These are phyloP conservation scores for Lupinus albus DNA, from an alignment of 306 rosid genomes.

Conservation along the genomic window DNA sequence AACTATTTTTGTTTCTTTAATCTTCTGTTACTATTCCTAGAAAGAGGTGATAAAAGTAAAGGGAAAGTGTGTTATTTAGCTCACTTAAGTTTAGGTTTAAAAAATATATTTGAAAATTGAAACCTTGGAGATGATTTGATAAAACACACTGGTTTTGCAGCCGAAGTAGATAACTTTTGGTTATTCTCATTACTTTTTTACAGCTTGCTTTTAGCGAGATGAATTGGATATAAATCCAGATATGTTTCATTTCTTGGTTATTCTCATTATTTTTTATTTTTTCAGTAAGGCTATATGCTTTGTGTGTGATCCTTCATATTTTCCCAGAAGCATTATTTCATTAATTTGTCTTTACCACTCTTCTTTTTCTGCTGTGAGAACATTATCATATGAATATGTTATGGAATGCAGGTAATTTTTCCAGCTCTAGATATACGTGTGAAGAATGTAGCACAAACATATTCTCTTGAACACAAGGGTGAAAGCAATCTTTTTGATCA, in stretches of 20 bases:
- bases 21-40: background rate
- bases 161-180: slow-evolving; percentile 3
- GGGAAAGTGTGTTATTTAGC: slow-evolving; percentile 7
- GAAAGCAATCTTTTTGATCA: slow-evolving; percentile 90
- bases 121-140: slow-evolving; percentile 21
- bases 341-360: slow-evolving; percentile 27
- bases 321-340: slow-evolving; percentile 26
- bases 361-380: slow-evolving; percentile 33
- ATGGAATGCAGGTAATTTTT: slow-evolving; percentile 80
- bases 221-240: slow-evolving; percentile 2
- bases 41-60: slow-evolving; percentile 9
- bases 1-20: slow-evolving; percentile 10
- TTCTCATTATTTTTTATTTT: background rate
- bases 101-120: slow-evolving; percentile 16
- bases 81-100: background rate
- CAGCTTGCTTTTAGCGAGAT: slow-evolving; percentile 6
- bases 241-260: no score
- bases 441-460: slow-evolving; percentile 97
- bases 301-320: slow-evolving; percentile 5
- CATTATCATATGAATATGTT: no score
- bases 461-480: slow-evolving; percentile 97
- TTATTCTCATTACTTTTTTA: background rate
- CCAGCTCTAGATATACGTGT: slow-evolving; percentile 98
- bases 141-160: background rate
- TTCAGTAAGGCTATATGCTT: slow-evolving; percentile 1